These are phyloP conservation scores for Serendipita sp. DNA, from an alignment of 768 basidiomycete genomes.

Conservation along the genomic window DNA sequence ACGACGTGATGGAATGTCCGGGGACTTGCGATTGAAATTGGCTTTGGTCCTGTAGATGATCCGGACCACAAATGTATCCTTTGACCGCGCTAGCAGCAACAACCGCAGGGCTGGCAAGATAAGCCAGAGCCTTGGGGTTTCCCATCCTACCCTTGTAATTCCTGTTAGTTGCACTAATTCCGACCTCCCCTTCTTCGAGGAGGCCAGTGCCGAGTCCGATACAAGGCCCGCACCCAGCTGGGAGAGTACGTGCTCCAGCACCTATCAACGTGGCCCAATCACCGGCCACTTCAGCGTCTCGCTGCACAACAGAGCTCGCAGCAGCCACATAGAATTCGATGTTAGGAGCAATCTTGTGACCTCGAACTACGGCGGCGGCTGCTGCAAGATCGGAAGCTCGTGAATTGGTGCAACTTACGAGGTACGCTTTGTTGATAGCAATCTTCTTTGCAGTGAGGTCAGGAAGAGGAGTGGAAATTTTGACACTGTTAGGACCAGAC, in stretches of 20 bases:
- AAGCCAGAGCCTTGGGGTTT: constrained; percentile 82
- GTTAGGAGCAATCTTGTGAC: constrained; percentile 62
- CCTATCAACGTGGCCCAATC: constrained; percentile 76
- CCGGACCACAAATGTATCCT: constrained; percentile 78
- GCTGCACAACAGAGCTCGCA: constrained; percentile 81
- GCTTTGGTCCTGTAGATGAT: constrained; percentile 20
- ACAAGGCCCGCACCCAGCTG: constrained; percentile 94
- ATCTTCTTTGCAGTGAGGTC: constrained; percentile 57
- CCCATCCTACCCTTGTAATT: constrained; percentile 99
- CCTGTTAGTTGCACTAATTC: constrained; percentile 95
- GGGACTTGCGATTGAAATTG: constrained; percentile 28
- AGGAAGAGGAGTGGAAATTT: constrained; percentile 85
- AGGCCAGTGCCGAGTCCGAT: constrained; percentile 90
- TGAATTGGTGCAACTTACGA: constrained; percentile 96
- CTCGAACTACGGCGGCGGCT: constrained; percentile 77
- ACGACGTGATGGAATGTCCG: constrained; percentile 11
- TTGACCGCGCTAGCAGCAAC: constrained; percentile 91
- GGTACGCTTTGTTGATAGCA: constrained; percentile 89
- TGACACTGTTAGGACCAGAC: constrained; percentile 96
- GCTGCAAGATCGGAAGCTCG: constrained; percentile 87
- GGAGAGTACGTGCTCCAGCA: constrained; percentile 85
- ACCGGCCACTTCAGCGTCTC: constrained; percentile 67
- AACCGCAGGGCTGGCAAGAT: constrained; percentile 90
- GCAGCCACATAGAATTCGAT: constrained; percentile 98
- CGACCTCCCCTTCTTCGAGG: constrained; percentile 84